Evolutionary conservation across 2,329 filamentous ascomycete species (phyloP).

Genomic region (Pseudohalonectria lignicola): DNA sequence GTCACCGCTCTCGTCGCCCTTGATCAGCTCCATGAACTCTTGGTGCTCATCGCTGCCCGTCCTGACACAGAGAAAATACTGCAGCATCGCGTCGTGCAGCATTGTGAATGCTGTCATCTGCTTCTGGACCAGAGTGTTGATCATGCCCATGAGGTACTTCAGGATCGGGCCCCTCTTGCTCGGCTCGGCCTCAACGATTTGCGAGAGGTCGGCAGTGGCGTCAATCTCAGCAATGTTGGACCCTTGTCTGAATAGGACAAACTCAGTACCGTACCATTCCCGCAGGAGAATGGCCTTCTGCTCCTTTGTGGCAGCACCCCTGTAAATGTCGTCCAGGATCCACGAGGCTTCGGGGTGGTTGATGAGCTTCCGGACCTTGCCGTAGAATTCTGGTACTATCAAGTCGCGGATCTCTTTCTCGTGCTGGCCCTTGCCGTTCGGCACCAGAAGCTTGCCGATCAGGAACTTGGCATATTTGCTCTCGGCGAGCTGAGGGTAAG

Average conservation of each 20-base stretch:
- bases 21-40: slow-evolving; percentile 83
- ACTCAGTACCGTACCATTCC: slow-evolving; percentile 96
- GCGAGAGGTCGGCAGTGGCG: slow-evolving; percentile 45
- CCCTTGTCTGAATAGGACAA: slow-evolving; percentile 57
- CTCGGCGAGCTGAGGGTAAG: slow-evolving; percentile 76
- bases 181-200: slow-evolving; percentile 65
- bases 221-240: background rate
- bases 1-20: slow-evolving; percentile 84
- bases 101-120: slow-evolving; percentile 95
- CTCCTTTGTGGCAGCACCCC: slow-evolving; percentile 71
- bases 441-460: slow-evolving; percentile 90
- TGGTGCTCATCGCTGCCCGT: slow-evolving; percentile 69
- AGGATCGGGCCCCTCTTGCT: slow-evolving; percentile 84
- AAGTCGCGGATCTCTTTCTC: slow-evolving; percentile 65
- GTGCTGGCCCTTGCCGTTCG: slow-evolving; percentile 49
- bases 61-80: slow-evolving; percentile 79
- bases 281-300: slow-evolving; percentile 79
- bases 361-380: slow-evolving; percentile 83
- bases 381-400: slow-evolving; percentile 91
- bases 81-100: slow-evolving; percentile 95
- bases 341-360: slow-evolving; percentile 94
- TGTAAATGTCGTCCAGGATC: slow-evolving; percentile 96
- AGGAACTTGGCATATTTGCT: slow-evolving; percentile 97
- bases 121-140: slow-evolving; percentile 91
- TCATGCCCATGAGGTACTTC: slow-evolving; percentile 73